Percentiles rank a stretch among this genome's conserved stretches.
Conservation (phyloP, 2,329 filamentous ascomycete species). For the Verticillium zaregamsianum region DNA sequence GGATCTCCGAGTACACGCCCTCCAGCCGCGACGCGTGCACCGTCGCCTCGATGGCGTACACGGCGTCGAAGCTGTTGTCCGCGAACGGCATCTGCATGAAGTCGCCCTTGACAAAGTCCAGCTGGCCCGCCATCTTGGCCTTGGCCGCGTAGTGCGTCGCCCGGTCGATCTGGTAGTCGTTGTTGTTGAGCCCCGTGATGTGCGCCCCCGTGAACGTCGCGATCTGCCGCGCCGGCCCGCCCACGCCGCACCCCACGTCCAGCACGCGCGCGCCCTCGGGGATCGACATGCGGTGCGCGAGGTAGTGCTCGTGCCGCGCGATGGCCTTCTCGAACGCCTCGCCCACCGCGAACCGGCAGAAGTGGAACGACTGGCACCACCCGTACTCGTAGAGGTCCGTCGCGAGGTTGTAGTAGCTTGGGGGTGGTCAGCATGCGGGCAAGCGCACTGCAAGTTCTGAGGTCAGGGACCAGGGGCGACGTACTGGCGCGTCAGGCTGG, state of each 20-base stretch:
- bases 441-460: too few species aligned
- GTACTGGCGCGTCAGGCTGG: constrained; percentile 87
- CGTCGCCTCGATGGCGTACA: constrained; percentile 96
- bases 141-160: constrained; percentile 81
- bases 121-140: constrained; percentile 74
- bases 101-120: constrained; percentile 88
- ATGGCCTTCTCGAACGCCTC: constrained; percentile 90
- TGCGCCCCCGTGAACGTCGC: constrained; percentile 91
- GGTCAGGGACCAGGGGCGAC: constrained; percentile 27
- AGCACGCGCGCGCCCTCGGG: constrained; percentile 84
- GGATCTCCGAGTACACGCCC: constrained; percentile 92
- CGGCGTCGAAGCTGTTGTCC: constrained; percentile 86
- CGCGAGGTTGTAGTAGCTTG: constrained; percentile 92
- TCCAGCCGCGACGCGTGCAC: constrained; percentile 88
- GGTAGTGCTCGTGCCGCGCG: constrained; percentile 95
- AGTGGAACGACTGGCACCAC: constrained; percentile 96
- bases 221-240: constrained; percentile 92
- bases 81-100: constrained; percentile 66
- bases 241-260: constrained; percentile 95
- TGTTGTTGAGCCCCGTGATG: constrained; percentile 94
- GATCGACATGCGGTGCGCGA: constrained; percentile 84
- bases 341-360: constrained; percentile 85
- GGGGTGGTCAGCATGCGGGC: too few species aligned
- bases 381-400: constrained; percentile 96
- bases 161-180: constrained; percentile 97